A percentile compares a stretch with the other conserved stretches of the same genome.
These are phyloP conservation scores for Aotearoamyces nothofagi DNA, from an alignment of 2,329 filamentous ascomycete genomes.

Conservation along the genomic window DNA sequence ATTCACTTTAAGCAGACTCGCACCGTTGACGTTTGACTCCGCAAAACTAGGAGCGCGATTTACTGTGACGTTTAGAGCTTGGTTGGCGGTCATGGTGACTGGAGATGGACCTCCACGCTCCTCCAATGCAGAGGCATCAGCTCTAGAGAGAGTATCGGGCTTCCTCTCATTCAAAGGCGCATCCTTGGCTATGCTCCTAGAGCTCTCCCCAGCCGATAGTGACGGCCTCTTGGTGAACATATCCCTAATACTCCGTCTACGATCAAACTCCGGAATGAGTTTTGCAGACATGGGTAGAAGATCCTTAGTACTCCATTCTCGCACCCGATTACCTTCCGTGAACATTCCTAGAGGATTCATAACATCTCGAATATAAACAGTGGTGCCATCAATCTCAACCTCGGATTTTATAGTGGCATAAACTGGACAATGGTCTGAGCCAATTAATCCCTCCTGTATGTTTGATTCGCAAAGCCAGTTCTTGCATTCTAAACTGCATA, in stretches of 20 bases:
- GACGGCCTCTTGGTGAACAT: slow-evolving; percentile 61
- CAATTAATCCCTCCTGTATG: slow-evolving; percentile 87
- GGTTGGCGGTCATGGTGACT: too few relatives aligned
- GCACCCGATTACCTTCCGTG: slow-evolving; percentile 43
- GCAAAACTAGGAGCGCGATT: too few relatives aligned
- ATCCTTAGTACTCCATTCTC: slow-evolving; percentile 52
- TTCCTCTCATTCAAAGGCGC: background rate
- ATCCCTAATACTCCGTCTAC: slow-evolving; percentile 72
- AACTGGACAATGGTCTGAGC: slow-evolving; percentile 93
- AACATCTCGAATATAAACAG: slow-evolving; percentile 48
- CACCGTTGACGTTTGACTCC: too few relatives aligned
- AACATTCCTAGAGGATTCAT: slow-evolving; percentile 70
- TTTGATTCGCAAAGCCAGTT: slow-evolving; percentile 67
- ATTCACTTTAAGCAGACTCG: too few relatives aligned
- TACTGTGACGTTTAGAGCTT: too few relatives aligned
- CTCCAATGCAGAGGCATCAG: too few relatives aligned
- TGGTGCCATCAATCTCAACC: slow-evolving; percentile 33
- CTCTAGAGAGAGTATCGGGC: too few relatives aligned
- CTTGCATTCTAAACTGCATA: slow-evolving; percentile 67
- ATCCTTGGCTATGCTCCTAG: slow-evolving; percentile 6
- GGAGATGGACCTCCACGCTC: too few relatives aligned
- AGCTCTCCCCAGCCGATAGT: slow-evolving; percentile 7
- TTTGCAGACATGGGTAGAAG: slow-evolving; percentile 64
- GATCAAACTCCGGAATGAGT: slow-evolving; percentile 76
- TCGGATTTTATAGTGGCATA: slow-evolving; percentile 58